Percentiles rank a stretch among this genome's conserved stretches.
Conservation (phyloP, 78 protist species). For the Dictyostelium intermedium region DNA sequence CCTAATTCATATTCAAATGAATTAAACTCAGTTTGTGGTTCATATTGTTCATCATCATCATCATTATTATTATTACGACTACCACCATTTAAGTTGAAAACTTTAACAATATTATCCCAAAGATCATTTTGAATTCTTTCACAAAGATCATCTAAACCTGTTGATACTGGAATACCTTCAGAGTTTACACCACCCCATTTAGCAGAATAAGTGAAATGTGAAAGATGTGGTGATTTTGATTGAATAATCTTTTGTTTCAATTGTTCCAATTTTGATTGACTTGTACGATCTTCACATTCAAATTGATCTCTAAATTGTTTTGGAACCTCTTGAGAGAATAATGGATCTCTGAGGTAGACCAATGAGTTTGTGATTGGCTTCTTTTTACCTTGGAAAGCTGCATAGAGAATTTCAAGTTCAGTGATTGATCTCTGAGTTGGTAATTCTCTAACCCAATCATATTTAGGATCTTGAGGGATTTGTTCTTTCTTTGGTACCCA, state of each 20-base stretch:
- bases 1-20: slow-evolving; percentile 4
- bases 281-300: slow-evolving; percentile 8
- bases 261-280: not conserved
- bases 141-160: slow-evolving; percentile 44
- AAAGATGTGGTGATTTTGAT: not conserved
- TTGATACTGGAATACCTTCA: slow-evolving; percentile 23
- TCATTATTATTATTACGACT: not conserved
- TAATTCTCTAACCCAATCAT: slow-evolving; percentile 64
- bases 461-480: slow-evolving; percentile 13
- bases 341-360: slow-evolving; percentile 74
- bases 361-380: not conserved
- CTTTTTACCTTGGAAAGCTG: not conserved
- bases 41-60: not conserved
- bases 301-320: slow-evolving; percentile 23
- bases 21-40: slow-evolving; percentile 1
- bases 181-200: slow-evolving; percentile 52
- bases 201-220: slow-evolving; percentile 20
- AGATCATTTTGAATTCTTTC: slow-evolving; percentile 59
- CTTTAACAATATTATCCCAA: slow-evolving; percentile 33
- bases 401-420: slow-evolving; percentile 84
- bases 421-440: slow-evolving; percentile 82
- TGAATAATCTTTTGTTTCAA: slow-evolving; percentile 4
- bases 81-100: slow-evolving; percentile 2
- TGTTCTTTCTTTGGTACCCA: slow-evolving; percentile 56
- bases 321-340: slow-evolving; percentile 36